Evolutionary conservation across 805 yeast genomes (phyloP), one percentile per base, ranked within the genome.

Genomic region (Starmerella potacharoeniae): DNA sequence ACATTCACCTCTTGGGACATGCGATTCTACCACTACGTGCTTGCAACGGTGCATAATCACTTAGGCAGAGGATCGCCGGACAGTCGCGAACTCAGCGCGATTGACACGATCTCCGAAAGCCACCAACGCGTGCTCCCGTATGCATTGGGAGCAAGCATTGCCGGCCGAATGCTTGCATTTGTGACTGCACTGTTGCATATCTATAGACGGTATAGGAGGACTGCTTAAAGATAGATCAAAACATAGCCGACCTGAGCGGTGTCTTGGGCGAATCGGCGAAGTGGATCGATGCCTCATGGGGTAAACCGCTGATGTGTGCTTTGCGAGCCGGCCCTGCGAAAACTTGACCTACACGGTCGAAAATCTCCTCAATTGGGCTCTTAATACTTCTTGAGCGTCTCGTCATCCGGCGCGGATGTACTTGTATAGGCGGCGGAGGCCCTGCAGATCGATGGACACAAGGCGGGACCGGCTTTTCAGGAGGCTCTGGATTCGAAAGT

Each of bases 1-100:
- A 61, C 64, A 0, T 43, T 67, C 53, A 40, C 51, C 6, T 56
- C 60, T 13, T 56, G 60, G 58, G 71, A 67, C 48, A 58, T 65
- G 60, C 53, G 66, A 35, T 31, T 62, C 30, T 46, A 34, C 30
- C 49, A 46, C 40, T 9, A 46, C 16, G 9, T 34, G 16, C 39
- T 46, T 4, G 48, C 48, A 44, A 11, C n/a, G 13, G 28, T 44
- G 13, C 36, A 44, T 16, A 31, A 30, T 30, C 13, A 22, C 3
- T 30, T 36, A 36, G 14, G 13, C 9, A 17, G 28, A 13, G 48
- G 46, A 8, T 6, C 30, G 11, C 28, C n/a, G 16, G 29, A n/a
- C 11, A 14, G 29, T 6, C 29, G 11, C 22, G 43, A 40, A 8
- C n/a, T 40, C 11, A 40, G 16, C 22, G 43, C 11, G 29, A n/a